Percentiles rank a stretch among this genome's conserved stretches.
Conservation (phyloP, 2,329 filamentous ascomycete genomes). For the Clonostachys byssicola region DNA sequence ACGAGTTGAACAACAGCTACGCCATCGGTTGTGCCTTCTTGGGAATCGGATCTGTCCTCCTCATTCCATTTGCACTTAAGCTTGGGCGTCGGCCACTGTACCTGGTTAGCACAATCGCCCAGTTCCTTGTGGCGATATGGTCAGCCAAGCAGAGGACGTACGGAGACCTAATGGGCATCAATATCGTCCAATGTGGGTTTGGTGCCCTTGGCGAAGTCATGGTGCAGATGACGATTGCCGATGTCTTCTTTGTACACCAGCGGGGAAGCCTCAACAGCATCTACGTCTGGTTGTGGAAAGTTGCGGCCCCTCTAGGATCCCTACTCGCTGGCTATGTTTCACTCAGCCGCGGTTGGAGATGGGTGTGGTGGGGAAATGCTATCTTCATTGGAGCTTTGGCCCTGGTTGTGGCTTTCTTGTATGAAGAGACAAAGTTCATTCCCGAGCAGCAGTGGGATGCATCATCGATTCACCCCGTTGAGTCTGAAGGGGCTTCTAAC, state of each 20-base stretch:
- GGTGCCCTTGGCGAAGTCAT: constrained; percentile 28
- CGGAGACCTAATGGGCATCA: too few relatives aligned
- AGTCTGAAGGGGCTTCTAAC: too few relatives aligned
- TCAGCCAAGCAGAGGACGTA: too few relatives aligned
- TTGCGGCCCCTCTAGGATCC: constrained; percentile 24
- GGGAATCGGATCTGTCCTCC: constrained; percentile 30
- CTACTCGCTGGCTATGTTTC: constrained; percentile 30
- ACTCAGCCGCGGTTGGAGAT: constrained; percentile 35
- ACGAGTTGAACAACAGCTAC: constrained; percentile 35
- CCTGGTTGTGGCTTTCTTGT: constrained; percentile 33
- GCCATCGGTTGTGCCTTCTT: constrained; percentile 35
- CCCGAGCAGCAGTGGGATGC: constrained; percentile 4
- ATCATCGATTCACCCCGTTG: too few relatives aligned
- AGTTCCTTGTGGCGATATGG: too few relatives aligned
- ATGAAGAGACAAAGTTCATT: constrained; percentile 27
- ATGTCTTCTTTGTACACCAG: constrained; percentile 44
- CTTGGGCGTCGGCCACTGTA: constrained; percentile 40
- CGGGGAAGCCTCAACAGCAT: constrained; percentile 39
- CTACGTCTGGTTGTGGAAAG: constrained; percentile 26
- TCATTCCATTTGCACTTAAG: constrained; percentile 40
- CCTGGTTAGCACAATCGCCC: constrained; percentile 28
- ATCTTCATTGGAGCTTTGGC: constrained; percentile 31
- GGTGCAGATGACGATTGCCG: constrained; percentile 40
- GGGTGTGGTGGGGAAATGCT: constrained; percentile 41
- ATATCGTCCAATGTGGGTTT: constrained; percentile 10